A percentile compares a stretch with the other conserved stretches of the same genome.
phyloP scores from a whole-genome alignment of 805 yeast species.

The Hanseniaspora mollemarum region DNA sequence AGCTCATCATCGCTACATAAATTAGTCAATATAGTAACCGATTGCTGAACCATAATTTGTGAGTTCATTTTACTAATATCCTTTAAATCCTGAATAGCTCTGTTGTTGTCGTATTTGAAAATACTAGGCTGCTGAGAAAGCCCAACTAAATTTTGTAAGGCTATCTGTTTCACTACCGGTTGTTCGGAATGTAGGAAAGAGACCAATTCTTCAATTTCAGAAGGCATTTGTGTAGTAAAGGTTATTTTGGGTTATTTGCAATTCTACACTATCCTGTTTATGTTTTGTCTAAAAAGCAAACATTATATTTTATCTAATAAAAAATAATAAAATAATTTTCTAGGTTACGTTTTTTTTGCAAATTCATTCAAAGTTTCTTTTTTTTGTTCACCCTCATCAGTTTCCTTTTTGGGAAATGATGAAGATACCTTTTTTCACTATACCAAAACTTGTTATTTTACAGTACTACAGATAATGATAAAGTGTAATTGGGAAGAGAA shows the following conservation, averaged over 20 bases:
- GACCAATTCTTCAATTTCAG: slow-evolving; percentile 53
- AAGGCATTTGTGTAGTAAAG: slow-evolving; percentile 31
- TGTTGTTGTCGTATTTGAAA: slow-evolving; percentile 58
- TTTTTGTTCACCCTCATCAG: neutral
- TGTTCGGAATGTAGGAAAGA: slow-evolving; percentile 72
- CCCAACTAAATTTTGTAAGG: slow-evolving; percentile 72
- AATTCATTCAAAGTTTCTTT: neutral
- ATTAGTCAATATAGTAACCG: slow-evolving; percentile 72
- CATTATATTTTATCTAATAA: no score
- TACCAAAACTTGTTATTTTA: no score
- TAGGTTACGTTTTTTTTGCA: neutral
- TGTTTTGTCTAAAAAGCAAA: no score
- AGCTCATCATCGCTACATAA: slow-evolving; percentile 59
- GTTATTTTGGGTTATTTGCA: neutral
- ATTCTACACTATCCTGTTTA: no score
- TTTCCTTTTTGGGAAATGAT: neutral
- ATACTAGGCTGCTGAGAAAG: slow-evolving; percentile 63
- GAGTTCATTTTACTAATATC: slow-evolving; percentile 44
- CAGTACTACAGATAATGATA: no score
- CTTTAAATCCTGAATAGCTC: slow-evolving; percentile 64
- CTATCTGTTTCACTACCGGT: slow-evolving; percentile 69
- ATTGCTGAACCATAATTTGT: slow-evolving; percentile 46
- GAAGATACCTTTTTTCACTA: neutral
- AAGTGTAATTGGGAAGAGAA: no score
- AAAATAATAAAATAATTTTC: neutral